Evolutionary conservation across 2,329 filamentous ascomycete species (phyloP).

Genomic region (Diaporthe velutina): DNA sequence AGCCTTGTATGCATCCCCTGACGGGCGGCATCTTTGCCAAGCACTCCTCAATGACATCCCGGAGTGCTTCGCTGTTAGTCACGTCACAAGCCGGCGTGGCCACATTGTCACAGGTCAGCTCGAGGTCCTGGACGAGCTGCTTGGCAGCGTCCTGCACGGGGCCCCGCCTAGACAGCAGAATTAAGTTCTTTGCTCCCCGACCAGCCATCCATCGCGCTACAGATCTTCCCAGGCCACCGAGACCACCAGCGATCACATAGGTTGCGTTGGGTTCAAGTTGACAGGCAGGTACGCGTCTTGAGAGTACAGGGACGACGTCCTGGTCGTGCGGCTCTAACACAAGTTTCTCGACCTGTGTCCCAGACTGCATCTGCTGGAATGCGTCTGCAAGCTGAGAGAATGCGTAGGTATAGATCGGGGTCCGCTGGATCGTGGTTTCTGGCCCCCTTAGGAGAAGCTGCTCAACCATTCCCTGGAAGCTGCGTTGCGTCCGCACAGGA

Average conservation of each 20-base stretch:
- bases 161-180: constrained; percentile 41
- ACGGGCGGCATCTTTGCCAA: constrained; percentile 36
- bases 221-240: constrained; percentile 45
- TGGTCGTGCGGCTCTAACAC: constrained; percentile 40
- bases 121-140: constrained; percentile 34
- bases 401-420: constrained; percentile 15
- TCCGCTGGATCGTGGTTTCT: not conserved
- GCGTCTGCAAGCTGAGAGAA: constrained; percentile 38
- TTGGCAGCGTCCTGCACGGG: constrained; percentile 16
- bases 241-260: constrained; percentile 46
- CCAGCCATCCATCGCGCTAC: constrained; percentile 40
- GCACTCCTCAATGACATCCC: constrained; percentile 26
- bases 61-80: constrained; percentile 32
- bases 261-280: constrained; percentile 38
- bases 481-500: constrained; percentile 23
- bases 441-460: constrained; percentile 15
- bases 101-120: constrained; percentile 30
- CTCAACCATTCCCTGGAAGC: constrained; percentile 30
- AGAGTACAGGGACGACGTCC: constrained; percentile 41
- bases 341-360: constrained; percentile 39
- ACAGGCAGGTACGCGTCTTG: constrained; percentile 34
- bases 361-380: constrained; percentile 43
- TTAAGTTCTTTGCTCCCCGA: constrained; percentile 40
- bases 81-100: constrained; percentile 41
- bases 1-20: constrained; percentile 40